Evolutionary conservation across 345 rosid species (phyloP), one percentile per base, ranked within the genome.

Genomic region (Moricandia moricandioides): DNA sequence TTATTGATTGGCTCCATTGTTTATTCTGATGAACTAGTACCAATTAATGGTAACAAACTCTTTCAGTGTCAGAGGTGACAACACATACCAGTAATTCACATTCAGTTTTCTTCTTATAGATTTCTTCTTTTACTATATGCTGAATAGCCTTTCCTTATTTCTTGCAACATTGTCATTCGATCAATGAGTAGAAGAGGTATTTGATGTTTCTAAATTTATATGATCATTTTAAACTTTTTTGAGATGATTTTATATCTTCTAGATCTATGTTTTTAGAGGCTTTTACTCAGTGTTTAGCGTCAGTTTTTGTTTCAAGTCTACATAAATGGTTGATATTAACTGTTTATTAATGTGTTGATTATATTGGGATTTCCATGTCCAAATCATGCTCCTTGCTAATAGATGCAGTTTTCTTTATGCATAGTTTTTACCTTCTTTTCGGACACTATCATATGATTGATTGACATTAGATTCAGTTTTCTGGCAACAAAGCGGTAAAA

Each of bases 401-500:
- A 40, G 49, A 40, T 40, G 14, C n/a, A 13, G 58, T 56, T 40
- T 40, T 40, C 14, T 29, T 17, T 30, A 21, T 54, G 62, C 16
- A 2, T 52, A 4, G 11, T 8, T 61, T 13, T 8, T 2, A 31
- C 34, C n/a, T 1, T 35, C 30, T 1, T 72, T 72, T 62, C 17
- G 34, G 26, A n/a, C 2, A 11, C n/a, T 62, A n/a, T 21, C 12
- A 33, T 27, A 54, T 56, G 14, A 12, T 31, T 69, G 37, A 33
- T 62, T 74, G 72, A 45, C 69, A 27, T 62, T 63, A 24, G 34
- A 40, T 69, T 21, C 24, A 21, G 24, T 67, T 73, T 39, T 0
- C 55, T 67, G 92, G 89, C 83, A 93, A 83, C 69, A 91, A 80
- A 67, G 4, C 81, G 7, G 77, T 65, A 70, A 91, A 83, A 67